Evolutionary conservation across 345 rosid species (phyloP).

Genomic region (Hibiscus mutabilis): DNA sequence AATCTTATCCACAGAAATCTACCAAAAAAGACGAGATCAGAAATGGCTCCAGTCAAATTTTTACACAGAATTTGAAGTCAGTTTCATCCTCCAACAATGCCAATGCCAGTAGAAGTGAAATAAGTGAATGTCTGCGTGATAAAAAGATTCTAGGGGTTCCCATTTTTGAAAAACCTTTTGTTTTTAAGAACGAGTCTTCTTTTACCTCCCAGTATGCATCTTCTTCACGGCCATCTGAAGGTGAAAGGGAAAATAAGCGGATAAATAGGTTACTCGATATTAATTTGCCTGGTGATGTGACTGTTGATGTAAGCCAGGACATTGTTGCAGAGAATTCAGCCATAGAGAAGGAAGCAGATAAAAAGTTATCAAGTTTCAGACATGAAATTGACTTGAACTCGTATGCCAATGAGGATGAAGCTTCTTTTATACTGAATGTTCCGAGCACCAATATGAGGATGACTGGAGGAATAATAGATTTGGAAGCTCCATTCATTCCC

Average conservation of each 20-base stretch:
- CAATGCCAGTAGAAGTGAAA: constrained; percentile 28
- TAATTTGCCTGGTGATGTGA: constrained; percentile 68
- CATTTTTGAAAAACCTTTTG: constrained; percentile 30
- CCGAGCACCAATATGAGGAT: constrained; percentile 30
- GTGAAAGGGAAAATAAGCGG: constrained; percentile 28
- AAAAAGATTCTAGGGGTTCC: constrained; percentile 55
- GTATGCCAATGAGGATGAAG: constrained; percentile 59
- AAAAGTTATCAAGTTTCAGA: constrained; percentile 30
- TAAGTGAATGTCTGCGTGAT: constrained; percentile 26
- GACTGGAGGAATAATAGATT: constrained; percentile 42
- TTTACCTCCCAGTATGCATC: constrained; percentile 27
- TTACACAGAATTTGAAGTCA: constrained; percentile 30
- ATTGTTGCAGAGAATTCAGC: constrained; percentile 26
- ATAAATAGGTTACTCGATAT: constrained; percentile 52
- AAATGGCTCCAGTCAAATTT: constrained; percentile 23
- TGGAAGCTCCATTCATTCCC: constrained; percentile 60
- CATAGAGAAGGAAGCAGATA: constrained; percentile 32
- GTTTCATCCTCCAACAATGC: constrained; percentile 30
- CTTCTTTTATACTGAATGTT: constrained; percentile 28
- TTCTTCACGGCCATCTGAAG: constrained; percentile 31
- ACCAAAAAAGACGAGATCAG: constrained; percentile 30
- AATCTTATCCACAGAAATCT: constrained; percentile 27
- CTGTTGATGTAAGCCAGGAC: constrained; percentile 31
- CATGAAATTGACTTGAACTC: constrained; percentile 66
- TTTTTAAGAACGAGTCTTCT: constrained; percentile 33